A percentile compares a stretch with the other conserved stretches of the same genome.
These are phyloP conservation scores for Malassezia japonica DNA, from an alignment of 1,284 basidiomycete genomes.

Conservation along the genomic window DNA sequence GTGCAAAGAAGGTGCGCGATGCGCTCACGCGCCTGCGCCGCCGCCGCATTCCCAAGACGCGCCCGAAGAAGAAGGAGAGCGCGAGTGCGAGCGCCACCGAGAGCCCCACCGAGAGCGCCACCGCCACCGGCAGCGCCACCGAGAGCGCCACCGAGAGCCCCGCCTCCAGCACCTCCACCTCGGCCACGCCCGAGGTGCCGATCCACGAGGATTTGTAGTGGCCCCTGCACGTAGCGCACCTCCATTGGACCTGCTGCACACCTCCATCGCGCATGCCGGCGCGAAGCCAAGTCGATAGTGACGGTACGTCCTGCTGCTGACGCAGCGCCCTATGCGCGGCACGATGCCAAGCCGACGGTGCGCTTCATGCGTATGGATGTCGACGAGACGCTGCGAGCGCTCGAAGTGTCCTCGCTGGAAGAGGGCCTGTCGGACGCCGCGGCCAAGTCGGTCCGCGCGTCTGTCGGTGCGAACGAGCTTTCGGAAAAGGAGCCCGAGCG, in stretches of 20 bases:
- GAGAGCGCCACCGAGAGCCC: not conserved
- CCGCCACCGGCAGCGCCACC: not conserved
- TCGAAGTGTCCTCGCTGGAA: slow-evolving; percentile 26
- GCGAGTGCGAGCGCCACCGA: not conserved
- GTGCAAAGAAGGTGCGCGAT: slow-evolving; percentile 34
- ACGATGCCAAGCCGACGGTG: slow-evolving; percentile 11
- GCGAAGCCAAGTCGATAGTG: slow-evolving; percentile 4
- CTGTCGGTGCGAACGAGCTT: slow-evolving; percentile 64
- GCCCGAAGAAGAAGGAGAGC: slow-evolving; percentile 25
- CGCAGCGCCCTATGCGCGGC: not conserved
- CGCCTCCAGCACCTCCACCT: not conserved
- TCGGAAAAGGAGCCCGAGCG: slow-evolving; percentile 74
- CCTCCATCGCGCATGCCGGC: slow-evolving; percentile 3
- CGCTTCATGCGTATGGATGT: slow-evolving; percentile 25
- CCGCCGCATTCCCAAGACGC: slow-evolving; percentile 41
- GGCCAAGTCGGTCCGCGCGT: slow-evolving; percentile 20
- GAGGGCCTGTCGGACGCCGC: slow-evolving; percentile 21
- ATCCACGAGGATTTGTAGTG: slow-evolving; percentile 16
- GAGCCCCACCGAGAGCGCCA: not conserved
- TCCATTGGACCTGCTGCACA: not conserved
- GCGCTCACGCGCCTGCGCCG: slow-evolving; percentile 36
- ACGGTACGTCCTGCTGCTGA: slow-evolving; percentile 1
- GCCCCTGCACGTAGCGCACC: not conserved
- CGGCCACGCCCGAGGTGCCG: slow-evolving; percentile 1
- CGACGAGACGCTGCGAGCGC: slow-evolving; percentile 19